These are phyloP conservation scores for Calonectria pauciramosa DNA, from an alignment of 2,329 filamentous ascomycete species.

Conservation along the genomic window DNA sequence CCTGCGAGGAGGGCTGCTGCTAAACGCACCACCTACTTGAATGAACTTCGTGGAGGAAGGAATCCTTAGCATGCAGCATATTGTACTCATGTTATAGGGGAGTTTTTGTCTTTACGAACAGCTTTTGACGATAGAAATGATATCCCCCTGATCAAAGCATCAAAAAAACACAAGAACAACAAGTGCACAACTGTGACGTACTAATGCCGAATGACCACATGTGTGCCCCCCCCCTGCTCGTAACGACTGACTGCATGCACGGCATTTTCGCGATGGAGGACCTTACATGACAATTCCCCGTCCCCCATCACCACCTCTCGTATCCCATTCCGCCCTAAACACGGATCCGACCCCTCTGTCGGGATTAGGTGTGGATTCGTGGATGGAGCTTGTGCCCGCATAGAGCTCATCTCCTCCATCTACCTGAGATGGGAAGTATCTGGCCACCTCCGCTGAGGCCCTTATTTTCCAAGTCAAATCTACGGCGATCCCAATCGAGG, in stretches of 20 bases:
- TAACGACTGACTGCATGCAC: neutral
- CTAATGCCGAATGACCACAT: neutral
- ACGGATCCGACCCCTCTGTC: neutral
- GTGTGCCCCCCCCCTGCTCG: neutral
- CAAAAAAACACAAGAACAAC: neutral
- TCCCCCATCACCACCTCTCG: neutral
- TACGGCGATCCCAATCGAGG: neutral
- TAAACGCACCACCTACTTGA: conserved; percentile 40
- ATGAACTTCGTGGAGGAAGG: neutral
- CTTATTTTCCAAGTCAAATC: neutral
- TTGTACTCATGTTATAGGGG: neutral
- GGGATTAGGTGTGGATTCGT: neutral
- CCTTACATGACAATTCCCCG: neutral
- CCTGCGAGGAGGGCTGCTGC: conserved; percentile 59
- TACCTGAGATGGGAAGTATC: neutral
- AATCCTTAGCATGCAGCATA: neutral
- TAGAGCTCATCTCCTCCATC: neutral
- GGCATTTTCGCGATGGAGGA: neutral
- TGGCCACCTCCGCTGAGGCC: neutral
- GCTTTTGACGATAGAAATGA: conserved; percentile 29
- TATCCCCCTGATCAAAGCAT: conserved; percentile 17
- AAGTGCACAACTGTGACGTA: neutral
- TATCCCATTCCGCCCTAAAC: neutral
- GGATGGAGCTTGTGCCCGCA: neutral
- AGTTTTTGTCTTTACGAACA: conserved; percentile 17